phyloP scores from a whole-genome alignment of 2,329 filamentous ascomycete species.

The Microcyclosporella mali region DNA sequence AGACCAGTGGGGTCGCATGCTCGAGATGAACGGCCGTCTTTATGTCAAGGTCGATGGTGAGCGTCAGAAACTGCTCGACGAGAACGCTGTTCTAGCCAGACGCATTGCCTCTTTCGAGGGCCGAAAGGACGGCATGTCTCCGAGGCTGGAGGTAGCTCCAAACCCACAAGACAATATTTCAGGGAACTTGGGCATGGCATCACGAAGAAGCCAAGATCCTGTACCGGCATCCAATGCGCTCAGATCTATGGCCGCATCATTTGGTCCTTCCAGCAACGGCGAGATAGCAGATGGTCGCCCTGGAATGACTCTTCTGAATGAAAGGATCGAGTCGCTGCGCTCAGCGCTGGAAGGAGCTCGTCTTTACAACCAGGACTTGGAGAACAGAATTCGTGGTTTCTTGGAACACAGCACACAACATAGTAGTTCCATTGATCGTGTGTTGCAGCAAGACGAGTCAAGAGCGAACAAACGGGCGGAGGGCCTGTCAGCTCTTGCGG shows the following conservation, averaged over 20 bases:
- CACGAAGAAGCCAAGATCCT: too few relatives aligned
- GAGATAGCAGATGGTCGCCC: conserved; percentile 4
- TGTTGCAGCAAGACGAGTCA: conserved; percentile 9
- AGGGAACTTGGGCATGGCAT: too few relatives aligned
- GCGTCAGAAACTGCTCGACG: conserved; percentile 37
- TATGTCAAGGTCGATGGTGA: conserved; percentile 41
- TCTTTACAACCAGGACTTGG: conserved; percentile 8
- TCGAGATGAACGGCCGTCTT: conserved; percentile 45
- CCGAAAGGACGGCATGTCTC: neutral
- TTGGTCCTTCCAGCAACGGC: neutral
- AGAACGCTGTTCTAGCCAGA: conserved; percentile 31
- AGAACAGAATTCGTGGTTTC: conserved; percentile 8
- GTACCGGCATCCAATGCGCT: too few relatives aligned
- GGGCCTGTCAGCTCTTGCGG: neutral
- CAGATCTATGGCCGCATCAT: neutral
- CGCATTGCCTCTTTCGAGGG: conserved; percentile 12
- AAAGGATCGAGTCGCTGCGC: conserved; percentile 10
- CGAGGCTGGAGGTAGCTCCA: too few relatives aligned
- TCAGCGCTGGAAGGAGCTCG: conserved; percentile 9
- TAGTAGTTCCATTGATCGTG: conserved; percentile 6
- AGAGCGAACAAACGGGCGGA: neutral
- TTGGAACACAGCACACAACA: conserved; percentile 7
- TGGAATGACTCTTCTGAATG: conserved; percentile 10
- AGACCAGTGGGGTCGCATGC: conserved; percentile 46
- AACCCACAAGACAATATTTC: too few relatives aligned